Base-by-base conservation (phyloP, 805 yeast genomes). In the Komagataella pseudopastoris region DNA sequence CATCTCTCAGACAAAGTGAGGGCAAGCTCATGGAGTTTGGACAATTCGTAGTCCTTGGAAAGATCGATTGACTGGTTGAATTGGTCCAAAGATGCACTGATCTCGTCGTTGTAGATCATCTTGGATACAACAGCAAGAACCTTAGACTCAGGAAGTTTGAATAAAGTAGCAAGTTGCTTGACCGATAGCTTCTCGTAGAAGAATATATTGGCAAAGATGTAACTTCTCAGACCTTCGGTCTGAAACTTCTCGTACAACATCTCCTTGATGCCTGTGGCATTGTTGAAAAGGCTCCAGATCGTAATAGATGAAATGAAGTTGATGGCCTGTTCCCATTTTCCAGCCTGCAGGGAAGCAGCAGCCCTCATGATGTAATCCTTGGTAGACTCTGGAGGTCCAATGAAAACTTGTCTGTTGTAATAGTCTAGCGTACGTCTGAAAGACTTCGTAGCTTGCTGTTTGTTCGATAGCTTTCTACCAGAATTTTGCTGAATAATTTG, bases 331-430 rank as follows among this genome's bases (percentile, higher is more conserved):
- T 76, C 71, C 98, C 99, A 93, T 63, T 91, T 88, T 58, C 97
- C 96, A 59, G 77, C 78, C 64, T 86, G 87, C 67, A 93, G 79
- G 36, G 88, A 80, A 69, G 83, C 83, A 46, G 97, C 95, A 49
- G 97, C 96, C 66, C 86, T 87, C 76, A 91, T 83, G 59, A 93
- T 83, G 69, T 80, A 87, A 67, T 93, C 99, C 62, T 95, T 84
- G 48, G 95, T 86, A 66, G 90, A 88, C 71, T 93, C 99, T 51
- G 98, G 96, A 49, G 99, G 99, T 47, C 98, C 99, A 56, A 88
- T 88, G 76, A 91, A 93, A 53, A 85, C 85, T 68, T 90, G 96
- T 69, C 91, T 85, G 65, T 90, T 96, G 63, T 87, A 89, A 72
- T 84, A 86, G 66, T 93, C 98, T 58, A 93, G 77, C 66, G 86